Conservation (phyloP, 31 red algal genomes). For the Endocladia muricata region DNA sequence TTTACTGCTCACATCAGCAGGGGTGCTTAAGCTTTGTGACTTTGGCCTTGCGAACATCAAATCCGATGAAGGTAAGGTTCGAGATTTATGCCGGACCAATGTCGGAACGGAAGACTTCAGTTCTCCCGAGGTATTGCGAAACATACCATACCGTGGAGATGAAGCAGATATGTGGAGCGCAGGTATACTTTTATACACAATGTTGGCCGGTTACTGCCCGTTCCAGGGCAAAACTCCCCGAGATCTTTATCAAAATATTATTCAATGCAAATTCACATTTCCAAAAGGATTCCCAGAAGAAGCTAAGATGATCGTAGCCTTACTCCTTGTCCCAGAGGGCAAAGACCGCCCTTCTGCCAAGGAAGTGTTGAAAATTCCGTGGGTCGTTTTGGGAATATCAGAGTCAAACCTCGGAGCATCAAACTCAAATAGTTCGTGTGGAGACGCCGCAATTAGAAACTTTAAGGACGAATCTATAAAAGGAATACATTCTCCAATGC, state of each 20-base stretch:
- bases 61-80: slow-evolving; percentile 24
- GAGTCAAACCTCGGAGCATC: not conserved
- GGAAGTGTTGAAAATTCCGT: slow-evolving; percentile 17
- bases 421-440: too few species aligned
- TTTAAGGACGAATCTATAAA: too few species aligned
- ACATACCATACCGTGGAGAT: slow-evolving; percentile 59
- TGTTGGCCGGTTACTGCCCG: slow-evolving; percentile 72
- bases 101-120: slow-evolving; percentile 84
- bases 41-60: slow-evolving; percentile 69
- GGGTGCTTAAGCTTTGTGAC: slow-evolving; percentile 71
- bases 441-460: too few species aligned
- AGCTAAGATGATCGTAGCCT: slow-evolving; percentile 31
- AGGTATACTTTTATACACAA: slow-evolving; percentile 75
- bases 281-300: slow-evolving; percentile 49
- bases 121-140: slow-evolving; percentile 70
- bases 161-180: slow-evolving; percentile 90
- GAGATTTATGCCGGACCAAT: slow-evolving; percentile 46
- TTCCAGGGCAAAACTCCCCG: slow-evolving; percentile 57
- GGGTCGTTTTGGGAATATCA: slow-evolving; percentile 11
- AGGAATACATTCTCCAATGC: too few species aligned
- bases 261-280: slow-evolving; percentile 37
- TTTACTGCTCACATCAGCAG: slow-evolving; percentile 50
- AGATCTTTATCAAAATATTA: slow-evolving; percentile 54
- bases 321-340: slow-evolving; percentile 16
- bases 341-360: slow-evolving; percentile 25